These are phyloP conservation scores for Ramaria rubella DNA, from an alignment of 768 basidiomycete genomes.

Conservation along the genomic window DNA sequence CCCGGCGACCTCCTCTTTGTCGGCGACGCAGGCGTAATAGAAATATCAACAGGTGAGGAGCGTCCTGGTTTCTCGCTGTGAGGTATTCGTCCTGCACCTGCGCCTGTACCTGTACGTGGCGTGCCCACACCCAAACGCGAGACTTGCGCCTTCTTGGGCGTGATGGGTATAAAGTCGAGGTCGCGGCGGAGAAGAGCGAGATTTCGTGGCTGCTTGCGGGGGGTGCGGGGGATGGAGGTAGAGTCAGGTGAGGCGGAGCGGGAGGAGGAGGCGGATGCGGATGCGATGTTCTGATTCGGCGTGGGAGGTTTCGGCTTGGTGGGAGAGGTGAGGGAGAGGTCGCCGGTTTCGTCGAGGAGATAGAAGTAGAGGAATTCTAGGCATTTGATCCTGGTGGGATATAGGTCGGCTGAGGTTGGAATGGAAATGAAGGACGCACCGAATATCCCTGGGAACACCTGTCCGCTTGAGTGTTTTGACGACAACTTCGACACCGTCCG, in stretches of 20 bases:
- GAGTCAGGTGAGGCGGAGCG: slow-evolving; percentile 24
- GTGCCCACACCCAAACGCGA: slow-evolving; percentile 27
- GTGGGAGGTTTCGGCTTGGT: slow-evolving; percentile 13
- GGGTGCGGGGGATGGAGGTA: slow-evolving; percentile 27
- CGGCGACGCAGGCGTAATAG: not conserved
- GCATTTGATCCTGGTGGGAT: slow-evolving; percentile 76
- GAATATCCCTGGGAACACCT: slow-evolving; percentile 78
- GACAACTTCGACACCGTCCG: slow-evolving; percentile 69
- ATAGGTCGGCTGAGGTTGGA: not conserved
- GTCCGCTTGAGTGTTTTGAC: slow-evolving; percentile 86
- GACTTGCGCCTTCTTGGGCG: slow-evolving; percentile 51
- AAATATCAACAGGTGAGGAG: slow-evolving; percentile 15
- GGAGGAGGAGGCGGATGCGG: slow-evolving; percentile 19
- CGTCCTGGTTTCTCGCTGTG: slow-evolving; percentile 12
- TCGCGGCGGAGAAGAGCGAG: slow-evolving; percentile 65
- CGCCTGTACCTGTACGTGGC: slow-evolving; percentile 12
- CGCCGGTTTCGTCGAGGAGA: slow-evolving; percentile 69
- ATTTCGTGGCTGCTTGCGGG: slow-evolving; percentile 18
- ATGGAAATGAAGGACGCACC: slow-evolving; percentile 37
- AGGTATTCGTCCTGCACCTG: slow-evolving; percentile 7
- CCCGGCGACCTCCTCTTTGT: not conserved
- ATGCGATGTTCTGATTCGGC: slow-evolving; percentile 10
- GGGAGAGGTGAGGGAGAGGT: slow-evolving; percentile 14
- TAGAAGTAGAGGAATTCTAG: slow-evolving; percentile 95
- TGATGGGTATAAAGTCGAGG: slow-evolving; percentile 66